These are phyloP conservation scores for Syncephalastrum racemosum DNA, from an alignment of 371 early-diverging fungal species.

Conservation along the genomic window DNA sequence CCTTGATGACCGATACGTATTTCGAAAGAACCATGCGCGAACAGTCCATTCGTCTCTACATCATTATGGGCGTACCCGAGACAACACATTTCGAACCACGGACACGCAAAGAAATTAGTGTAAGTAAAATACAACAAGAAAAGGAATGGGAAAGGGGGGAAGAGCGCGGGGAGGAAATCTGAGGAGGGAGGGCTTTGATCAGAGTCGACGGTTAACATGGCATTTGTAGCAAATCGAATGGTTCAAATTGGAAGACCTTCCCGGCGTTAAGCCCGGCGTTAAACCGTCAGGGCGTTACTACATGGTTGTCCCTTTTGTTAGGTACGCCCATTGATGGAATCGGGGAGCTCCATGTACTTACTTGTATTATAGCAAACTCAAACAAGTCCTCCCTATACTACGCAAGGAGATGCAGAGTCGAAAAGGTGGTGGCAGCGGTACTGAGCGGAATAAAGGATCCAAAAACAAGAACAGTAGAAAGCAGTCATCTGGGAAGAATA, in stretches of 20 bases:
- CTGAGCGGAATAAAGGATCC: constrained; percentile 8
- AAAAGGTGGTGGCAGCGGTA: constrained; percentile 5
- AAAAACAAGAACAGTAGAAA: constrained; percentile 3
- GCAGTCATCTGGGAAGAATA: constrained; percentile 5
- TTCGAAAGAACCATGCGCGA: constrained; percentile 83
- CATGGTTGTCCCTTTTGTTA: constrained; percentile 69
- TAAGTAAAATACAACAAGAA: constrained; percentile 26
- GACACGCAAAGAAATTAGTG: constrained; percentile 96
- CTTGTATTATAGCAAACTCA: constrained; percentile 19
- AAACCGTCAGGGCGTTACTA: constrained; percentile 47
- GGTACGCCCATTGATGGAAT: constrained; percentile 35
- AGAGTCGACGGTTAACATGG: background rate
- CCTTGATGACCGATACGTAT: constrained; percentile 73
- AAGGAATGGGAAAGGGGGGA: background rate
- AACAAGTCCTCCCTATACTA: constrained; percentile 30
- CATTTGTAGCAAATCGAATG: constrained; percentile 42
- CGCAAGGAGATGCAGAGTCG: constrained; percentile 24
- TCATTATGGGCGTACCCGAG: constrained; percentile 90
- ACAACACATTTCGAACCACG: constrained; percentile 81
- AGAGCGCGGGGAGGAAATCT: background rate
- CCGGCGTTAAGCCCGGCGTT: constrained; percentile 39
- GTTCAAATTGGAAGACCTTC: constrained; percentile 48
- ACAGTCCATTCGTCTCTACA: constrained; percentile 90
- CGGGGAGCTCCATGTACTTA: background rate
- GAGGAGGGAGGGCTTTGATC: too few species aligned